These are phyloP conservation scores for Didymella pomorum DNA, from an alignment of 2,329 filamentous ascomycete genomes.

Conservation along the genomic window DNA sequence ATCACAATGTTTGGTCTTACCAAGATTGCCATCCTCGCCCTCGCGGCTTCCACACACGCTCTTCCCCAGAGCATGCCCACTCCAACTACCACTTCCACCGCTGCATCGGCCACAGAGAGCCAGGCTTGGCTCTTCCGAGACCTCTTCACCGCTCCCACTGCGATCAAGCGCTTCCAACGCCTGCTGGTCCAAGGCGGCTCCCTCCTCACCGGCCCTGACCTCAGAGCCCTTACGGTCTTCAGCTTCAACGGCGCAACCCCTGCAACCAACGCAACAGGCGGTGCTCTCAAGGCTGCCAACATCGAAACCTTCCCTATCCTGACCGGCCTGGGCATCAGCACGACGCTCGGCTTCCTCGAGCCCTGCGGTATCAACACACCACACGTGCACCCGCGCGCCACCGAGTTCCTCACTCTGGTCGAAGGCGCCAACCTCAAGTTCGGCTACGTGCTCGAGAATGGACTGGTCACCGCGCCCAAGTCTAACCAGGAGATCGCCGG, in stretches of 20 bases:
- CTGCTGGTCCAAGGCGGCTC: slow-evolving; percentile 44
- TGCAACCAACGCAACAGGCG: slow-evolving; percentile 63
- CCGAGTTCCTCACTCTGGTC: slow-evolving; percentile 58
- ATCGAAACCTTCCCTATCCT: slow-evolving; percentile 52
- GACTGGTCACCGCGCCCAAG: slow-evolving; percentile 44
- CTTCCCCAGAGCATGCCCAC: slow-evolving; percentile 34
- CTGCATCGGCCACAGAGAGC: slow-evolving; percentile 25
- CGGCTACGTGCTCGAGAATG: slow-evolving; percentile 59
- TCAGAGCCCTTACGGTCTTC: slow-evolving; percentile 67
- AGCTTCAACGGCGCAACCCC: slow-evolving; percentile 58
- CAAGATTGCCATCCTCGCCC: slow-evolving; percentile 45
- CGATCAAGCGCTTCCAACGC: slow-evolving; percentile 51
- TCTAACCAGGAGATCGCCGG: slow-evolving; percentile 53
- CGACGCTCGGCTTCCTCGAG: slow-evolving; percentile 51
- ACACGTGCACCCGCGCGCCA: slow-evolving; percentile 59
- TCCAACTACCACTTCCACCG: slow-evolving; percentile 19
- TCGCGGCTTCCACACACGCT: slow-evolving; percentile 45
- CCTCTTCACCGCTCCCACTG: slow-evolving; percentile 45
- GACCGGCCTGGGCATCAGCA: slow-evolving; percentile 50
- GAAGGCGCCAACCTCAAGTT: slow-evolving; percentile 52
- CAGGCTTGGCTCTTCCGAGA: slow-evolving; percentile 39
- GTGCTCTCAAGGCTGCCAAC: slow-evolving; percentile 44
- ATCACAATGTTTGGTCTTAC: slow-evolving; percentile 48
- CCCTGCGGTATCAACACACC: slow-evolving; percentile 59
- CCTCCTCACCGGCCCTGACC: slow-evolving; percentile 42